Percentiles rank a stretch among this genome's conserved stretches.
Conservation (phyloP, 2,329 filamentous ascomycete genomes). For the Aspergillus clavatus region DNA sequence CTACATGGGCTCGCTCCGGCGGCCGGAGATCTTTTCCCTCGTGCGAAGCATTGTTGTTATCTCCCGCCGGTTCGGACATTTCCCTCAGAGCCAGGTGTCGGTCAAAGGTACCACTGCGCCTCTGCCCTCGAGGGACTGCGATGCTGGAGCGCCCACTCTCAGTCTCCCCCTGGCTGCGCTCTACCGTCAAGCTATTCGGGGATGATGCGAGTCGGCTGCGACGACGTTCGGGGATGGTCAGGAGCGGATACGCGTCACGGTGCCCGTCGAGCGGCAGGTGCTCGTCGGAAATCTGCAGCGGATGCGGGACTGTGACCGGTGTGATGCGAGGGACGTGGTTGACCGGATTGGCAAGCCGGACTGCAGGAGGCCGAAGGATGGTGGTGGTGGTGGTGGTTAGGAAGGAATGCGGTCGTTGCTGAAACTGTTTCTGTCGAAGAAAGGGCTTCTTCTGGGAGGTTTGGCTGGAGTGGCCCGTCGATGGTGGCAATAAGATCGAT, state of each 20-base stretch:
- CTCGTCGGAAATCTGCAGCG: slow-evolving; percentile 29
- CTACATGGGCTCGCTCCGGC: slow-evolving; percentile 28
- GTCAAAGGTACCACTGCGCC: slow-evolving; percentile 31
- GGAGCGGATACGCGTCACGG: slow-evolving; percentile 51
- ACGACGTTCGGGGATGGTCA: slow-evolving; percentile 54
- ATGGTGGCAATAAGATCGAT: neutral
- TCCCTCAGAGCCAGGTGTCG: slow-evolving; percentile 18
- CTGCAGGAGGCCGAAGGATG: slow-evolving; percentile 38
- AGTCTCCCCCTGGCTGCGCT: slow-evolving; percentile 43
- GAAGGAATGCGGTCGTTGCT: slow-evolving; percentile 7
- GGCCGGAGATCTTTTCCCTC: slow-evolving; percentile 26
- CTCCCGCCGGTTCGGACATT: slow-evolving; percentile 24
- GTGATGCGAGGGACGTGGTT: slow-evolving; percentile 56
- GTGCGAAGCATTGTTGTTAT: slow-evolving; percentile 22
- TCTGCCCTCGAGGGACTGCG: slow-evolving; percentile 44
- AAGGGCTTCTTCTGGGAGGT: slow-evolving; percentile 8
- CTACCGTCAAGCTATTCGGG: slow-evolving; percentile 45
- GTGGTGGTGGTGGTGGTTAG: slow-evolving; percentile 13
- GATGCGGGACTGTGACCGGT: slow-evolving; percentile 41
- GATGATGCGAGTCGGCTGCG: slow-evolving; percentile 48
- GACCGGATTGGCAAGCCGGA: slow-evolving; percentile 57
- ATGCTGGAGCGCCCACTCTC: slow-evolving; percentile 51
- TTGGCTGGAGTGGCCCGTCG: slow-evolving; percentile 10
- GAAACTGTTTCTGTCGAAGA: slow-evolving; percentile 5
- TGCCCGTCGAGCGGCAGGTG: slow-evolving; percentile 30